Percentiles rank a stretch among this genome's conserved stretches.
phyloP scores from a whole-genome alignment of 2,329 filamentous ascomycete genomes.

The Alternaria solani region DNA sequence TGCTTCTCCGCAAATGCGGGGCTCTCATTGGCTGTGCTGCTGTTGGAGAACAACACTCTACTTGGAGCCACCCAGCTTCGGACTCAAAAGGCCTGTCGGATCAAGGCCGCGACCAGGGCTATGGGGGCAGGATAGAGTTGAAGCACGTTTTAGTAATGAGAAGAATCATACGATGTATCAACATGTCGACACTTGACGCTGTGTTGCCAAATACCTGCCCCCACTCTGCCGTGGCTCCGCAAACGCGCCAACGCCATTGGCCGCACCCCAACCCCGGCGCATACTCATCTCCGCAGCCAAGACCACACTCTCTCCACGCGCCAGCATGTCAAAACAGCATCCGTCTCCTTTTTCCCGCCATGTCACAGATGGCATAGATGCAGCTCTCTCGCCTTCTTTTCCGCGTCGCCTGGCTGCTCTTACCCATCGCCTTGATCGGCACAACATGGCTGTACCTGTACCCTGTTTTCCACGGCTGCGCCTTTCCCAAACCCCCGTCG shows the following conservation, averaged over 20 bases:
- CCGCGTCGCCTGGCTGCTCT: slow-evolving; percentile 58
- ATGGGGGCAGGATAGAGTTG: too few relatives aligned
- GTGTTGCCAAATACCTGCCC: too few relatives aligned
- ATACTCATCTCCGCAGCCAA: slow-evolving; percentile 4
- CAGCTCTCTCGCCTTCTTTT: slow-evolving; percentile 58
- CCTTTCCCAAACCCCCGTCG: slow-evolving; percentile 67
- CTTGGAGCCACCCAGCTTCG: too few relatives aligned
- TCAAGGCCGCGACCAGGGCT: too few relatives aligned
- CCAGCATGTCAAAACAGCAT: slow-evolving; percentile 14
- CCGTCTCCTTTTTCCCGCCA: slow-evolving; percentile 27
- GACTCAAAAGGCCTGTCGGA: too few relatives aligned
- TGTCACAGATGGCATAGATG: slow-evolving; percentile 62
- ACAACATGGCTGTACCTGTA: slow-evolving; percentile 88
- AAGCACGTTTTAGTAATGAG: too few relatives aligned
- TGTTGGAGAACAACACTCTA: too few relatives aligned
- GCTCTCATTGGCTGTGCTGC: neutral
- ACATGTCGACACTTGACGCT: too few relatives aligned
- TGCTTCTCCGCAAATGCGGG: neutral
- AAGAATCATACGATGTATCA: too few relatives aligned
- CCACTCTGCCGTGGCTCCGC: slow-evolving; percentile 1
- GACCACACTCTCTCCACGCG: slow-evolving; percentile 15
- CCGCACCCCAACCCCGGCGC: slow-evolving; percentile 3
- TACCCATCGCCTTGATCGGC: slow-evolving; percentile 73
- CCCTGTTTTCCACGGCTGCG: slow-evolving; percentile 78
- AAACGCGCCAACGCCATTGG: slow-evolving; percentile 14